Evolutionary conservation across 495 filamentous ascomycete genomes (phyloP).

Genomic region (Aspergillus sclerotioniger): DNA sequence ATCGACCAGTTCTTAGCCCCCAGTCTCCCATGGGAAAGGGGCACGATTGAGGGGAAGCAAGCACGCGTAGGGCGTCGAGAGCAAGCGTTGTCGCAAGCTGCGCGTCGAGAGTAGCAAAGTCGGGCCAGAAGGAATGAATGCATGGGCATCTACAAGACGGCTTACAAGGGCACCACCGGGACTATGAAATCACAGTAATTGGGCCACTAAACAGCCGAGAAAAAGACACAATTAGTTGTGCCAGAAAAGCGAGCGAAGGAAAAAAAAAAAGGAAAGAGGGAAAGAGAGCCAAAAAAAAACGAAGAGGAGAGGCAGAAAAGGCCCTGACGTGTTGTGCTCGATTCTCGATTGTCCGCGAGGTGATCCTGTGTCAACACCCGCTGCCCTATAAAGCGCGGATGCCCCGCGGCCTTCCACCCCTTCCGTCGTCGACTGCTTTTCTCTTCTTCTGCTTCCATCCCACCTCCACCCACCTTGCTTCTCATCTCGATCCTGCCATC

Average conservation of each 20-base stretch:
- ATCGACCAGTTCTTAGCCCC: neutral
- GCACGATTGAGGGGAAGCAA: neutral
- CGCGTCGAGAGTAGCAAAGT: constrained; percentile 11
- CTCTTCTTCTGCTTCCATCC: constrained; percentile 29
- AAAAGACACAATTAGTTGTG: constrained; percentile 3
- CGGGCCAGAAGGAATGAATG: constrained; percentile 4
- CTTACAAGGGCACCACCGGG: neutral
- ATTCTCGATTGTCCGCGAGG: constrained; percentile 17
- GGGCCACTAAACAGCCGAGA: constrained; percentile 14
- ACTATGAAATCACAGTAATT: neutral
- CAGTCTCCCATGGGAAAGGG: neutral
- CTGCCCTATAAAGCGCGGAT: constrained; percentile 52
- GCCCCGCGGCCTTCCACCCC: constrained; percentile 48
- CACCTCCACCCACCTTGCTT: constrained; percentile 16
- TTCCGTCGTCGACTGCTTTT: constrained; percentile 32
- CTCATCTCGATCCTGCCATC: constrained; percentile 10
- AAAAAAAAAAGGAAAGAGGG: constrained; percentile 17
- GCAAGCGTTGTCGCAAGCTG: constrained; percentile 8
- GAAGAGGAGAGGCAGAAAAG: constrained; percentile 12
- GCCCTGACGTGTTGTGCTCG: constrained; percentile 21
- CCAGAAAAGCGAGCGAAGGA: constrained; percentile 2
- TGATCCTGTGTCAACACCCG: constrained; percentile 49
- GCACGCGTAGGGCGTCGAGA: constrained; percentile 9
- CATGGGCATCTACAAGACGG: neutral
- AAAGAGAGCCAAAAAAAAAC: constrained; percentile 16